Conservation (phyloP, 139 green algal species). For the Zygnema circumcarinatum region DNA sequence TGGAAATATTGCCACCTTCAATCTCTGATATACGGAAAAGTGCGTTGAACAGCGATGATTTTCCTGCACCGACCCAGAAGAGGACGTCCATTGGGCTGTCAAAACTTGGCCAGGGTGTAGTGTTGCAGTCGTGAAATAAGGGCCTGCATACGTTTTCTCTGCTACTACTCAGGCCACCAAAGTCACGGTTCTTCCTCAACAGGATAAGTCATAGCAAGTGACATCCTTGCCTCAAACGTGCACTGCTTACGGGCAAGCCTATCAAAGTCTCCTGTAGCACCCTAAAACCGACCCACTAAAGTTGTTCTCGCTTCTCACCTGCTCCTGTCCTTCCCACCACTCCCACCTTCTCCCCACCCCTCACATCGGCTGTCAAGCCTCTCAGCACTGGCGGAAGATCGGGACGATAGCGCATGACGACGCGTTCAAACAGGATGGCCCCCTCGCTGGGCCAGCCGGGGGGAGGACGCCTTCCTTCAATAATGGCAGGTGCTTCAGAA, state of each 20-base stretch:
- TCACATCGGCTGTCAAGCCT: slow-evolving; percentile 77
- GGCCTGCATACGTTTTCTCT: too few relatives aligned
- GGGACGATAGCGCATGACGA: slow-evolving; percentile 87
- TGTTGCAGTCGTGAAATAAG: too few relatives aligned
- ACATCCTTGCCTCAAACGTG: too few relatives aligned
- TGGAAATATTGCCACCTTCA: too few relatives aligned
- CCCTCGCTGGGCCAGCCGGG: slow-evolving; percentile 72
- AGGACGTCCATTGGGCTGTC: too few relatives aligned
- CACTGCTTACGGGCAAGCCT: neutral
- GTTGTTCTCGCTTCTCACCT: slow-evolving; percentile 47
- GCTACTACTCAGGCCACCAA: too few relatives aligned
- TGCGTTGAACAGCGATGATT: slow-evolving; percentile 86
- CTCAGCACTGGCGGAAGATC: slow-evolving; percentile 84
- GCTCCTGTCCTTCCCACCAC: slow-evolving; percentile 46
- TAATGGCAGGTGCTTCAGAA: slow-evolving; percentile 45
- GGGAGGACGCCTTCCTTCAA: slow-evolving; percentile 38
- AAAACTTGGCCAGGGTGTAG: too few relatives aligned
- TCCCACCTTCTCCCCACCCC: slow-evolving; percentile 71
- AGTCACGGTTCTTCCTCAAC: too few relatives aligned
- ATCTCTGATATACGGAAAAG: too few relatives aligned
- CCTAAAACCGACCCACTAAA: neutral
- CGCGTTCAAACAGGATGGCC: slow-evolving; percentile 68
- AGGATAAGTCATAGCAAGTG: too few relatives aligned
- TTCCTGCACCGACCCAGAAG: slow-evolving; percentile 80
- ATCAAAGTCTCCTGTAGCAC: neutral